These are phyloP conservation scores for Irpex sp. DNA, from an alignment of 1,284 basidiomycete genomes.

Conservation along the genomic window DNA sequence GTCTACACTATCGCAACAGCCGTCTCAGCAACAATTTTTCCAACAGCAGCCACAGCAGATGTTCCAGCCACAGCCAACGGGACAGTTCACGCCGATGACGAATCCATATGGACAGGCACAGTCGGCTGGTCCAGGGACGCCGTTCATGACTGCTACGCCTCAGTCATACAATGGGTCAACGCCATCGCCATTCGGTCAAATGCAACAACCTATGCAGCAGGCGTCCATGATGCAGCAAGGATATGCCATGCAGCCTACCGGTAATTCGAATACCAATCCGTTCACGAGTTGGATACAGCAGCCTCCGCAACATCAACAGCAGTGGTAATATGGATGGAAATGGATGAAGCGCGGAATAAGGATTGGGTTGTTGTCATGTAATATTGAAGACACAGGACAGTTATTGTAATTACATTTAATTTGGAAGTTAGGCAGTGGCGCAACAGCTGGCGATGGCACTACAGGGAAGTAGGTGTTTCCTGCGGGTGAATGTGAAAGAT, in stretches of 20 bases:
- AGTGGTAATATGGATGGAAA: background rate
- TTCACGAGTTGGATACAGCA: conserved; percentile 28
- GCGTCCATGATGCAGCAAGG: conserved; percentile 1
- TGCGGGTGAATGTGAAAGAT: background rate
- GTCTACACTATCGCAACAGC: conserved; percentile 8
- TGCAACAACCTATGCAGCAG: conserved; percentile 14
- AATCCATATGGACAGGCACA: conserved; percentile 13
- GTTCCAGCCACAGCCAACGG: conserved; percentile 4
- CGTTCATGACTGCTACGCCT: conserved; percentile 7
- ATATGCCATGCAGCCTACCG: conserved; percentile 4
- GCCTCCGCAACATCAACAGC: conserved; percentile 15
- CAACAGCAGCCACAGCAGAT: conserved; percentile 6
- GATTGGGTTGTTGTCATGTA: background rate
- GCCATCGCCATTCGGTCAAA: conserved; percentile 19
- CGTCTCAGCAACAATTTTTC: conserved; percentile 11
- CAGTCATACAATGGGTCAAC: conserved; percentile 6
- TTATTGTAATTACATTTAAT: background rate
- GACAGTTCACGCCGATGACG: background rate
- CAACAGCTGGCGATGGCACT: background rate
- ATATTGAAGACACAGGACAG: background rate
- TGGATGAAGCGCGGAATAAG: background rate
- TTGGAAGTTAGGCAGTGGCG: background rate
- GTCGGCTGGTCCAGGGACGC: background rate
- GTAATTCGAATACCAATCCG: conserved; percentile 18
- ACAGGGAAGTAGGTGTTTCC: too few relatives aligned